phyloP scores from a whole-genome alignment of 129 eudicot species.

The Flaveria brownii region DNA sequence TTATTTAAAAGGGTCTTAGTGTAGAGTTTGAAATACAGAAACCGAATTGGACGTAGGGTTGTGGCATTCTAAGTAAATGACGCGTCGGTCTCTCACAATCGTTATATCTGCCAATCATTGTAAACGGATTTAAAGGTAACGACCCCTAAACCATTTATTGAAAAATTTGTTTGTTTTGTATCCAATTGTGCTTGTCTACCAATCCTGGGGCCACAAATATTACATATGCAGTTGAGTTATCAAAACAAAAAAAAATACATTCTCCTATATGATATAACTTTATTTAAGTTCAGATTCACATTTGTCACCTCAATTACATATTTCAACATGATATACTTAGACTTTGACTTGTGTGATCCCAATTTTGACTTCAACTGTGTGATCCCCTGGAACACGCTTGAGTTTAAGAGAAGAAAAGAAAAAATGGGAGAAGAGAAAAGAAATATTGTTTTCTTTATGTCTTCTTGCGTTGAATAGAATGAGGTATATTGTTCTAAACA shows the following conservation, averaged over 20 bases:
- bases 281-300: neutral
- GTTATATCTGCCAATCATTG: no score
- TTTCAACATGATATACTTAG: neutral
- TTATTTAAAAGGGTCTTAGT: no score
- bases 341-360: neutral
- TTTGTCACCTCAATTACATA: neutral
- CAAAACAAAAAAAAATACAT: neutral
- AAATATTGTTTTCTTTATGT: neutral
- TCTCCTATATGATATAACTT: neutral
- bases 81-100: no score
- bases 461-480: neutral
- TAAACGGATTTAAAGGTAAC: no score
- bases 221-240: neutral
- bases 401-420: slow-evolving; percentile 1
- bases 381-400: neutral
- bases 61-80: no score
- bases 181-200: no score
- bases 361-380: neutral
- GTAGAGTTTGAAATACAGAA: no score
- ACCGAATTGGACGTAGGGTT: no score
- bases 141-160: no score
- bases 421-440: neutral
- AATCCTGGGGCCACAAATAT: neutral
- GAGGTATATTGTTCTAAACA: neutral
- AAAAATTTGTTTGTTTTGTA: no score